Evolutionary conservation across 352 stramenopile genomes (phyloP).

Genomic region (Plasmopara viticola): DNA sequence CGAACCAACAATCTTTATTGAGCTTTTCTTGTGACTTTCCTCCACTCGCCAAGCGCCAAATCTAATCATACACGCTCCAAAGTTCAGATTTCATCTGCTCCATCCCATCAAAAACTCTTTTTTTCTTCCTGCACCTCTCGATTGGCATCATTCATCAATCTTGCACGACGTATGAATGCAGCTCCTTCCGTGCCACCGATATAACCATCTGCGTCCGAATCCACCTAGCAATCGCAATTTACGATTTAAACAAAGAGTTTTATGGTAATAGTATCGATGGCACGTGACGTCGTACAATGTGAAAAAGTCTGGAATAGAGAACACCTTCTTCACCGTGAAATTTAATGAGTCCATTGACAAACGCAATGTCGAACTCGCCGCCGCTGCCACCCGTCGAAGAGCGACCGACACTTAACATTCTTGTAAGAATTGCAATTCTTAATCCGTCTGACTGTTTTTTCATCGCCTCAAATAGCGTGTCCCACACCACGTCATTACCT

Average conservation of each 20-base stretch:
- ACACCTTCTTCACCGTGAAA: constrained; percentile 77
- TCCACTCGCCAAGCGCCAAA: constrained; percentile 83
- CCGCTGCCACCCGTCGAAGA: constrained; percentile 21
- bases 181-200: constrained; percentile 70
- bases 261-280: neutral
- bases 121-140: constrained; percentile 42
- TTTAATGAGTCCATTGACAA: constrained; percentile 81
- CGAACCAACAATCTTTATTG: constrained; percentile 86
- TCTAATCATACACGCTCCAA: constrained; percentile 26
- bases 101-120: neutral
- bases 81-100: neutral
- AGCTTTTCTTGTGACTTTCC: constrained; percentile 83
- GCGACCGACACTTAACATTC: constrained; percentile 28
- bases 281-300: constrained; percentile 50
- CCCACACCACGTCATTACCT: neutral
- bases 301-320: constrained; percentile 75
- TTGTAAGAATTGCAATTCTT: neutral
- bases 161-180: constrained; percentile 72
- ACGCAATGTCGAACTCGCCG: constrained; percentile 73
- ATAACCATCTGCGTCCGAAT: constrained; percentile 70
- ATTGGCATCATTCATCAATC: constrained; percentile 78
- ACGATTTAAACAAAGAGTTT: neutral
- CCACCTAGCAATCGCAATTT: constrained; percentile 36
- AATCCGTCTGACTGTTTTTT: neutral
- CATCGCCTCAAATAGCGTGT: neutral